Conservation (phyloP, 1,284 basidiomycete species). For the Exobasidium cylindrosporum region DNA sequence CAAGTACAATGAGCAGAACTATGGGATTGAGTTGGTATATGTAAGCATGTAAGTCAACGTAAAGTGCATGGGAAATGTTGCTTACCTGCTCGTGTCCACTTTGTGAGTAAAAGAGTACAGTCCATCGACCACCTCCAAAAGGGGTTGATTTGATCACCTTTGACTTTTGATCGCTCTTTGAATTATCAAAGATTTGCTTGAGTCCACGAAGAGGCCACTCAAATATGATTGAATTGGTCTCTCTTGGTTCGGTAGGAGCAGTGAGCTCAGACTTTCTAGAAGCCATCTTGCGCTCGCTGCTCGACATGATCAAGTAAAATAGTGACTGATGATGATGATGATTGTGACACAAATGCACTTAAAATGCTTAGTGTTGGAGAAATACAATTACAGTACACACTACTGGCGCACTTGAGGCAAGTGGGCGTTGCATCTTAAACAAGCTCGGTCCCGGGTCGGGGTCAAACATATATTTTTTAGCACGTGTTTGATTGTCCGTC, state of each 20-base stretch:
- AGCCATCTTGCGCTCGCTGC: background rate
- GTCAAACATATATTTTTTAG: too few relatives aligned
- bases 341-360: too few relatives aligned
- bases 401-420: too few relatives aligned
- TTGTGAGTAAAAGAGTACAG: constrained; percentile 47
- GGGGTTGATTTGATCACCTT: constrained; percentile 54
- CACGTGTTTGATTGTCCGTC: too few relatives aligned
- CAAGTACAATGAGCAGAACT: constrained; percentile 46
- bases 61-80: constrained; percentile 3
- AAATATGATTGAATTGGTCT: constrained; percentile 22
- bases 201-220: constrained; percentile 52
- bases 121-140: constrained; percentile 44
- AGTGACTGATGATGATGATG: background rate
- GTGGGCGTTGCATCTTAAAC: too few relatives aligned
- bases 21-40: background rate
- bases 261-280: background rate
- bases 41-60: too few relatives aligned
- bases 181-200: constrained; percentile 54
- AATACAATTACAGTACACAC: too few relatives aligned
- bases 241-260: constrained; percentile 8
- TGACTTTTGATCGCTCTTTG: constrained; percentile 54
- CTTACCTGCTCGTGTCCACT: constrained; percentile 35
- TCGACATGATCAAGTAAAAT: too few relatives aligned
- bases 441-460: too few relatives aligned
- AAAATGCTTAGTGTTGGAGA: too few relatives aligned